Evolutionary conservation across 2,329 filamentous ascomycete species (phyloP).

Genomic region (Metarhizium brunneum): DNA sequence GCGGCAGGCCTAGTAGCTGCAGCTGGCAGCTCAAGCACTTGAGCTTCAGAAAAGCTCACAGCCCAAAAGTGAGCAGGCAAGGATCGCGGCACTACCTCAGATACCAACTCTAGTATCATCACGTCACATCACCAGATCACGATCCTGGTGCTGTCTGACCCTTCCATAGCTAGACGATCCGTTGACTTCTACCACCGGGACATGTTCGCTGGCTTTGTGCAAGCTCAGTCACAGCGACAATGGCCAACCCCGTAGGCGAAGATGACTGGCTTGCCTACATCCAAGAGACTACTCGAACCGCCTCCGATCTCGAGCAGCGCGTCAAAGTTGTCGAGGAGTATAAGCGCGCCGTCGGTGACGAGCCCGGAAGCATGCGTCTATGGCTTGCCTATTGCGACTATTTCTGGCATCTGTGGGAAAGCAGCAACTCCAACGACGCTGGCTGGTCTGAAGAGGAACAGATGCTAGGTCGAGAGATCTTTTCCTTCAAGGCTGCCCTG

Average conservation of each 20-base stretch:
- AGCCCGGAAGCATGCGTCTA: conserved; percentile 63
- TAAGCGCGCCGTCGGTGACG: conserved; percentile 58
- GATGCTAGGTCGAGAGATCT: conserved; percentile 59
- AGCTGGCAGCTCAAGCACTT: no score
- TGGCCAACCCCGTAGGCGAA: conserved; percentile 59
- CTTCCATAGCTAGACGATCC: neutral
- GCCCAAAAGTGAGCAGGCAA: neutral
- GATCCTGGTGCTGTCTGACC: no score
- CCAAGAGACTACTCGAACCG: conserved; percentile 56
- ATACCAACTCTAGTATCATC: neutral
- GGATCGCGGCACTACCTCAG: neutral
- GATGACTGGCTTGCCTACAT: conserved; percentile 70
- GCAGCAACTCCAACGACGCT: conserved; percentile 45
- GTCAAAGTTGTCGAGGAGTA: conserved; percentile 64
- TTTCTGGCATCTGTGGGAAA: conserved; percentile 61
- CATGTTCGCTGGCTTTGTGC: neutral
- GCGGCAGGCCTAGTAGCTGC: no score
- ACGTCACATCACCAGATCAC: neutral
- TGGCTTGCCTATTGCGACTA: conserved; percentile 76
- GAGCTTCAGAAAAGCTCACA: neutral
- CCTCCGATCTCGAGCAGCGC: conserved; percentile 55
- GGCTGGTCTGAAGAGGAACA: conserved; percentile 60
- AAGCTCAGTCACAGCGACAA: conserved; percentile 18
- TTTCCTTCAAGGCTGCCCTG: conserved; percentile 57
- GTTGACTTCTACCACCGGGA: neutral